Base-by-base conservation (phyloP, 1,284 basidiomycete genomes). In the Microbotryum scabiosae region DNA sequence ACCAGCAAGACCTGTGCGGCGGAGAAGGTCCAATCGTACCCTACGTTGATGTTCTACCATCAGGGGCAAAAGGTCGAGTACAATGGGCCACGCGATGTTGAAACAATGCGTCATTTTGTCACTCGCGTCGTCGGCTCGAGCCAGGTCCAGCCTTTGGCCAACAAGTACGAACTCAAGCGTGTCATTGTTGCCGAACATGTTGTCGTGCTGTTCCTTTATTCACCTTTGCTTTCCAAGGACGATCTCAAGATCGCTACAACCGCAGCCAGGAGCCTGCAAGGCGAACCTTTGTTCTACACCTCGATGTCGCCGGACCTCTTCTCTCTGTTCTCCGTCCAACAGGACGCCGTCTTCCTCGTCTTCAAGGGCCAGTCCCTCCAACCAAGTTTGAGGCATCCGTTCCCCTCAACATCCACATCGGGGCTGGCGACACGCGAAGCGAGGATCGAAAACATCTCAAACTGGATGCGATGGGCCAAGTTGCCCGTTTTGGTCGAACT, bases 181-280 rank as follows among this genome's bases (percentile, higher is more conserved):
- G 76, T 81, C 9, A 76, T 86, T 3, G 73, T 76, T 3, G 78
- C 82, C 21, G 79, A 86, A 44, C 75, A 82, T 1, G 85, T 87
- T 18, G 75, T 89, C 44, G 91, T 90, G 74, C 77, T 92, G 3
- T 81, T 90, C 32, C 75, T 93, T 8, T 83, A 88, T 69, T 78
- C 82, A 12, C 74, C 72, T 32, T 28, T 25, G 2, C 75, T 77
- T 0, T 66, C 73, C 0, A 60, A 70, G 3, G 69, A 70, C 28
- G 75, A 77, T 54, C 63, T 85, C 83, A 73, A 75, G 26, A 70
- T 77, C 48, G 75, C 84, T 3, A 73, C 78, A 47, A 74, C 78
- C n/a, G 79, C 79, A 0, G 77, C 83, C 0, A 76, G 80, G 30
- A 72, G 79, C 1, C 81, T 93, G 20, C 79, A 89, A 32, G 86